Evolutionary conservation across 192 early-diverging fungal species (phyloP).

Genomic region (Mycoemilia scoparia): DNA sequence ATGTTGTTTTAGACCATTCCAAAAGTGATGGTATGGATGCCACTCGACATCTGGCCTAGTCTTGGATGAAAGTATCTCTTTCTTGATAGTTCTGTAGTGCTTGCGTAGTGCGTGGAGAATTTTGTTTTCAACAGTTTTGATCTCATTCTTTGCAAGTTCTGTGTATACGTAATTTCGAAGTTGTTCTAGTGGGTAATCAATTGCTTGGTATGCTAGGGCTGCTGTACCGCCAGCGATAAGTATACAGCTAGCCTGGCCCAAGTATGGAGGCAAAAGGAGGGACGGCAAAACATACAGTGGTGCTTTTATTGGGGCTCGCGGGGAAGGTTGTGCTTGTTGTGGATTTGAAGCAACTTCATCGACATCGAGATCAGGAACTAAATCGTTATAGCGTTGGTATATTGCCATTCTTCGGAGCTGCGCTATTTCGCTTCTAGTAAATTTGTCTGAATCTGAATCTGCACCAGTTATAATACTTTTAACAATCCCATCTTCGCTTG

Average conservation of each 20-base stretch:
- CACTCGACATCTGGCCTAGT: too few relatives aligned
- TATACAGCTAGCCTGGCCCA: slow-evolving; percentile 35
- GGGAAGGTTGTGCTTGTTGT: not conserved
- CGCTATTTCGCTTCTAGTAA: slow-evolving; percentile 10
- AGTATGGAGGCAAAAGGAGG: slow-evolving; percentile 20
- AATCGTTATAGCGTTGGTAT: not conserved
- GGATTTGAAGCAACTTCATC: too few relatives aligned
- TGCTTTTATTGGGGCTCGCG: slow-evolving; percentile 7
- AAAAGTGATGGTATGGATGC: too few relatives aligned
- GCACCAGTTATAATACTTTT: too few relatives aligned
- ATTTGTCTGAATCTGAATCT: slow-evolving; percentile 6
- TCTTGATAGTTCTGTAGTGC: too few relatives aligned
- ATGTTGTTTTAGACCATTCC: too few relatives aligned
- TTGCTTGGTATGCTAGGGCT: slow-evolving; percentile 47
- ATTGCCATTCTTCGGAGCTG: slow-evolving; percentile 15
- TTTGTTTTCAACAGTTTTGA: too few relatives aligned
- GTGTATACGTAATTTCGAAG: slow-evolving; percentile 47
- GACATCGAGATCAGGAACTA: too few relatives aligned
- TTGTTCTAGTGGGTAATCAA: slow-evolving; percentile 52
- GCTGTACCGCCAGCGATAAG: slow-evolving; percentile 38
- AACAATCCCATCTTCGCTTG: too few relatives aligned
- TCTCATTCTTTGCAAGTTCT: slow-evolving; percentile 32
- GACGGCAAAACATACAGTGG: slow-evolving; percentile 8
- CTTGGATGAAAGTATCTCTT: too few relatives aligned
- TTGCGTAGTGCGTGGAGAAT: too few relatives aligned